Evolutionary conservation across 2,329 filamentous ascomycete species (phyloP).

Genomic region (Aspergillus neotritici): DNA sequence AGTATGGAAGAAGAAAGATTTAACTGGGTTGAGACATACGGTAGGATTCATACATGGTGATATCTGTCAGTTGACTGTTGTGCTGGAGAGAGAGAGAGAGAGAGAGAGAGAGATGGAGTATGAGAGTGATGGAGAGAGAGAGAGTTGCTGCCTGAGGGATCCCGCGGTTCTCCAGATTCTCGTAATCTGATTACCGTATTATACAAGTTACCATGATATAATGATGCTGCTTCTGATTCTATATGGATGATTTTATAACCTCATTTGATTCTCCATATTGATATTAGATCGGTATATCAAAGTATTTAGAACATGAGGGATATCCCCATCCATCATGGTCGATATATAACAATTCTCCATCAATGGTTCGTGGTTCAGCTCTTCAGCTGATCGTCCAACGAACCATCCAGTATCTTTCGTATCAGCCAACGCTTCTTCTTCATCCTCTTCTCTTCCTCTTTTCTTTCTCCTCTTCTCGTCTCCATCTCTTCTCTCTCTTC

Average conservation of each 20-base stretch:
- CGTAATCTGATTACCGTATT: too few relatives aligned
- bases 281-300: too few relatives aligned
- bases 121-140: background rate
- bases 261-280: too few relatives aligned
- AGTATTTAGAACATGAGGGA: too few relatives aligned
- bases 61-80: too few relatives aligned
- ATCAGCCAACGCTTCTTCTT: background rate
- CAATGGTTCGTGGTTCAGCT: too few relatives aligned
- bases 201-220: background rate
- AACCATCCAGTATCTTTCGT: too few relatives aligned
- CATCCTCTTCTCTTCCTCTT: conserved; percentile 2
- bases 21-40: conserved; percentile 26
- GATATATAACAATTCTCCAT: too few relatives aligned
- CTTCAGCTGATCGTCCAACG: too few relatives aligned
- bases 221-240: background rate
- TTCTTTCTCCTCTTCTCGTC: background rate
- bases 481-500: conserved; percentile 4
- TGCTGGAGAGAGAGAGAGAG: background rate
- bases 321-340: too few relatives aligned
- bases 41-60: conserved; percentile 43
- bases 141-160: background rate
- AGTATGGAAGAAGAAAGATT: background rate
- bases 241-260: background rate
- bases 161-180: conserved; percentile 1
- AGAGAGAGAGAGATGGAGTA: background rate